Base-by-base conservation (phyloP, 371 early-diverging fungal genomes). In the Nosema muscidifuracis region DNA sequence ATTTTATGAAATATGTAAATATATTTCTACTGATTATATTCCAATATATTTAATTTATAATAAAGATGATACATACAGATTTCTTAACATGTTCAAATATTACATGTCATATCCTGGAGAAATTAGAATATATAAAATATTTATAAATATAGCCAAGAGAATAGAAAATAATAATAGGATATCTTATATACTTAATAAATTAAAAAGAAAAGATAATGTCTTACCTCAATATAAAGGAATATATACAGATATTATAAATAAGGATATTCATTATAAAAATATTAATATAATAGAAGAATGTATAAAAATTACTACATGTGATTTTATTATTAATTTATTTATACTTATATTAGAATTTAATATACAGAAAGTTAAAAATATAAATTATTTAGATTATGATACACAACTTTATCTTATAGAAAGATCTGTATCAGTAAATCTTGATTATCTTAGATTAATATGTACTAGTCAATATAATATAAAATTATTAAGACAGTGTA, bases 51-150 rank as follows among this genome's bases (percentile, higher is more conserved):
- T 58, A n/a, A 58, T 4, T 4, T 30, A 58, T n/a, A 58, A 58
- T 26, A 30, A 34, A 34, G 3, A 3, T 34, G 36, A 58, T 58
- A 2, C 36, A 12, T 30, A 34, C 18, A 58, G 58, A 34, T 58
- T 58, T 34, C n/a, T 58, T 3, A 58, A 34, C 33, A 58, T 58
- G 36, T 58, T 58, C 18, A 58, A 34, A 18, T 58, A 34, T 36
- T 58, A 58, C 18, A 12, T 36, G 15, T 24, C 31, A 16, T 18
- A 34, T 22, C 4, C 2, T 12, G 58, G 58, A 18, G 58, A 58
- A 3, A 22, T 58, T 33, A n/a, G n/a, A 58, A 58, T 58, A 13
- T 58, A 34, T 34, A 58, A 26, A 58, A 58, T 58, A 18, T 58
- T 58, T 34, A 3, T 58, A 34, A 34, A 34, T 30, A 47, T 47